phyloP scores from a whole-genome alignment of 352 stramenopile species.

The Globisporangium nodosum region DNA sequence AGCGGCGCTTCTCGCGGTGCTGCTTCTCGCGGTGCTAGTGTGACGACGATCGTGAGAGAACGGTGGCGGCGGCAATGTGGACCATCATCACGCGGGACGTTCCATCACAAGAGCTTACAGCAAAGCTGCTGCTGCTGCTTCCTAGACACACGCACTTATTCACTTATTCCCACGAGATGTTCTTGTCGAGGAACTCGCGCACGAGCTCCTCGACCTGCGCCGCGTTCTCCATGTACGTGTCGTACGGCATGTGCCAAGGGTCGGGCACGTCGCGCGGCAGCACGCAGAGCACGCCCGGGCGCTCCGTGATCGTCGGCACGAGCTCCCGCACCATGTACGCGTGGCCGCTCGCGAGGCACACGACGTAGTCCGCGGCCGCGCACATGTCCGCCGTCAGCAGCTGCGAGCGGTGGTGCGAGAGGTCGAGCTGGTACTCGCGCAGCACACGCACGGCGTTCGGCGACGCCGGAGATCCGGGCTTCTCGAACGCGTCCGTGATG shows the following conservation, averaged over 20 bases:
- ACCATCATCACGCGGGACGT: neutral
- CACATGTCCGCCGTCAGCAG: constrained; percentile 65
- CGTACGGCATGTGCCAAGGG: constrained; percentile 80
- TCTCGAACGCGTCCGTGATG: constrained; percentile 69
- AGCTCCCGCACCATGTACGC: constrained; percentile 59
- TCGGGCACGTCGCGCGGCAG: constrained; percentile 65
- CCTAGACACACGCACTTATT: too few species aligned
- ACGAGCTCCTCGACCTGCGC: constrained; percentile 70
- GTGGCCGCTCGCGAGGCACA: constrained; percentile 65
- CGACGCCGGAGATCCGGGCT: constrained; percentile 54
- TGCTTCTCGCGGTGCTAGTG: neutral
- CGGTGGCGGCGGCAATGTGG: too few species aligned
- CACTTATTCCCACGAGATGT: constrained; percentile 30
- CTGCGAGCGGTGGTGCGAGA: constrained; percentile 59
- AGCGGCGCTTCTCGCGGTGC: neutral
- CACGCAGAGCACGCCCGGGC: constrained; percentile 44
- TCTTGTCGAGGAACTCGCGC: constrained; percentile 66
- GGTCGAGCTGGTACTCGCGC: constrained; percentile 70
- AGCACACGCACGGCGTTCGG: constrained; percentile 57
- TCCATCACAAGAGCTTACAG: too few species aligned
- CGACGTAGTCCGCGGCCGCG: constrained; percentile 59
- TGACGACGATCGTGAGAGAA: neutral
- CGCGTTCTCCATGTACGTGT: constrained; percentile 80
- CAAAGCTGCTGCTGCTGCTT: too few species aligned
- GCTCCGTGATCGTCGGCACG: constrained; percentile 55